Evolutionary conservation across 352 stramenopile genomes (phyloP).

Genomic region (Phytophthora multivora): DNA sequence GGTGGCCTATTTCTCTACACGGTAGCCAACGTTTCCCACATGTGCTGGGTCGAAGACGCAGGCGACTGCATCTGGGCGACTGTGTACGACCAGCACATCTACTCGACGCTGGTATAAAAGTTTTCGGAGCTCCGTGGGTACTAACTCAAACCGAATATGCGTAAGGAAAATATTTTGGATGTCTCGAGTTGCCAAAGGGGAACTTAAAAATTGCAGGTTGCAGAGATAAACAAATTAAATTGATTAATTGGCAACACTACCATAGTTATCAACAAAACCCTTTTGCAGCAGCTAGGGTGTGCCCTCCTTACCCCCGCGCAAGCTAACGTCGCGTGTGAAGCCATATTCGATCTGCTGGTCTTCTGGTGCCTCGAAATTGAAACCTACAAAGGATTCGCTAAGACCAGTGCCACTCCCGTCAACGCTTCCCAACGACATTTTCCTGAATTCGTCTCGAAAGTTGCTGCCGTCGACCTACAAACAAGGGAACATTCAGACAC

Average conservation of each 20-base stretch:
- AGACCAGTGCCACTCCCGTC: slow-evolving; percentile 35
- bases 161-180: neutral
- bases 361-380: slow-evolving; percentile 80
- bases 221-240: slow-evolving; percentile 5
- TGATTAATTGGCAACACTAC: neutral
- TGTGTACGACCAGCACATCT: slow-evolving; percentile 29
- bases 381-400: slow-evolving; percentile 83
- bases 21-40: slow-evolving; percentile 29
- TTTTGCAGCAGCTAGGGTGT: neutral
- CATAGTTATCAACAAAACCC: neutral
- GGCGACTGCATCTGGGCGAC: slow-evolving; percentile 35
- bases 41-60: slow-evolving; percentile 36
- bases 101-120: slow-evolving; percentile 1
- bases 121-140: neutral
- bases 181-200: neutral
- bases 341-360: slow-evolving; percentile 60
- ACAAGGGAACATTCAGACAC: neutral
- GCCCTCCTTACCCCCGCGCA: neutral
- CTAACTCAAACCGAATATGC: neutral
- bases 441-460: slow-evolving; percentile 89
- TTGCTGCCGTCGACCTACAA: slow-evolving; percentile 58
- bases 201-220: neutral
- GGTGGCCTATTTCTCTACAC: slow-evolving; percentile 31
- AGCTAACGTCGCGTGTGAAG: slow-evolving; percentile 48
- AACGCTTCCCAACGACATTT: slow-evolving; percentile 51